A percentile compares a stretch with the other conserved stretches of the same genome.
Evolutionary conservation across 805 yeast genomes (phyloP).

Genomic region (Wickerhamomyces queroliae): DNA sequence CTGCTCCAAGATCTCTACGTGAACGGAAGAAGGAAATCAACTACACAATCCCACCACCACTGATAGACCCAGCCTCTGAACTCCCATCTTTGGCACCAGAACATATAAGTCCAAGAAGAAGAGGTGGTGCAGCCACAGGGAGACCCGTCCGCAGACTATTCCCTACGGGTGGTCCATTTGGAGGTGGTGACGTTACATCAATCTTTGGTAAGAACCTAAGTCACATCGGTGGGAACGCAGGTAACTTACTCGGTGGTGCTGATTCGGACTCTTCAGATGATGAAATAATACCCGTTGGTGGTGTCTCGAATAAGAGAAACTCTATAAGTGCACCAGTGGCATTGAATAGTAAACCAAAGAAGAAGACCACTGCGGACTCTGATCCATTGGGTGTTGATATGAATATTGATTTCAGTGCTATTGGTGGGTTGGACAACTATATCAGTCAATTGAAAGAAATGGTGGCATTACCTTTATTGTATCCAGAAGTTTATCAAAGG

Average conservation of each 20-base stretch:
- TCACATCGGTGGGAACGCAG: conserved; percentile 15
- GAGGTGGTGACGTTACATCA: conserved; percentile 89
- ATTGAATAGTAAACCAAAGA: conserved; percentile 27
- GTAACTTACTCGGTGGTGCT: conserved; percentile 20
- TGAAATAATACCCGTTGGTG: conserved; percentile 45
- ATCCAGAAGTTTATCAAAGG: conserved; percentile 88
- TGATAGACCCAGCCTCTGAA: conserved; percentile 27
- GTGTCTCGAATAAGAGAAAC: conserved; percentile 27
- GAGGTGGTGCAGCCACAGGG: conserved; percentile 34
- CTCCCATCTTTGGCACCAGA: conserved; percentile 18
- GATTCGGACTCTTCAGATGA: conserved; percentile 65
- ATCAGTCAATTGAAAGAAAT: conserved; percentile 92
- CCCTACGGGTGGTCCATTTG: conserved; percentile 97
- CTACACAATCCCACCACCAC: conserved; percentile 81
- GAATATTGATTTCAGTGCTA: conserved; percentile 76
- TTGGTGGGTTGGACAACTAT: conserved; percentile 90
- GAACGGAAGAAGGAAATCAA: conserved; percentile 71
- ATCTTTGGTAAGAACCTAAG: conserved; percentile 68
- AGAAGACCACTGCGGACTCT: conserved; percentile 72
- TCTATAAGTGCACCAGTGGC: conserved; percentile 26
- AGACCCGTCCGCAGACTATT: conserved; percentile 65
- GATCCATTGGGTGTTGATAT: conserved; percentile 91
- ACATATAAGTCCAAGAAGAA: conserved; percentile 27
- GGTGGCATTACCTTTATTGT: conserved; percentile 88
- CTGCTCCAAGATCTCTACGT: conserved; percentile 46